A percentile compares a stretch with the other conserved stretches of the same genome.
These are phyloP conservation scores for Penicillium waksmanii DNA, from an alignment of 495 filamentous ascomycete species.

Conservation along the genomic window DNA sequence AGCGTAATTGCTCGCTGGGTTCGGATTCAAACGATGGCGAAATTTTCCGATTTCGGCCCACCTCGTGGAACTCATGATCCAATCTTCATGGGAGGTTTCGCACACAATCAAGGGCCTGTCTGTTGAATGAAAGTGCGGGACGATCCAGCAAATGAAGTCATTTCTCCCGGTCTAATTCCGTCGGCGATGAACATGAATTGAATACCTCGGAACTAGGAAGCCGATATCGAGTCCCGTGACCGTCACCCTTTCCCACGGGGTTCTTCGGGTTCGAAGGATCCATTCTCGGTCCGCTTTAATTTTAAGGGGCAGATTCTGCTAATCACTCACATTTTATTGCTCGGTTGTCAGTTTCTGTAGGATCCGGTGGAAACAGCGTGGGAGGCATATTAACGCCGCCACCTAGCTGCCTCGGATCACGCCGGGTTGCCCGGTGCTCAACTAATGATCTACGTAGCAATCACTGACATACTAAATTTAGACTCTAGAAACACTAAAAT, in stretches of 20 bases:
- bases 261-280: not conserved
- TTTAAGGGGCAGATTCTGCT: not conserved
- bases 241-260: conserved; percentile 5
- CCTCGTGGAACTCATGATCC: not conserved
- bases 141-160: conserved; percentile 8
- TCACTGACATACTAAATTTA: not conserved
- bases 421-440: not conserved
- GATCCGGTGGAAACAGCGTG: not conserved
- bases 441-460: not conserved
- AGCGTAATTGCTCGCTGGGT: not conserved
- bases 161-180: conserved; percentile 26
- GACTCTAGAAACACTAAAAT: too few species aligned
- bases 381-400: not conserved
- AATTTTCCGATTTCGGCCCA: conserved; percentile 15
- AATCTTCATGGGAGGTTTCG: not conserved
- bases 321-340: not conserved
- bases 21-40: not conserved
- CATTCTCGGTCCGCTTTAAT: conserved; percentile 2
- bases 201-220: conserved; percentile 29
- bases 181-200: conserved; percentile 5
- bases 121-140: not conserved
- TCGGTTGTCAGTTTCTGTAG: not conserved
- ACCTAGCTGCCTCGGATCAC: not conserved
- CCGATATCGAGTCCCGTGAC: conserved; percentile 17
- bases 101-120: too few species aligned